phyloP scores from a whole-genome alignment of 768 basidiomycete genomes.

The Russula griseocarnosa region DNA sequence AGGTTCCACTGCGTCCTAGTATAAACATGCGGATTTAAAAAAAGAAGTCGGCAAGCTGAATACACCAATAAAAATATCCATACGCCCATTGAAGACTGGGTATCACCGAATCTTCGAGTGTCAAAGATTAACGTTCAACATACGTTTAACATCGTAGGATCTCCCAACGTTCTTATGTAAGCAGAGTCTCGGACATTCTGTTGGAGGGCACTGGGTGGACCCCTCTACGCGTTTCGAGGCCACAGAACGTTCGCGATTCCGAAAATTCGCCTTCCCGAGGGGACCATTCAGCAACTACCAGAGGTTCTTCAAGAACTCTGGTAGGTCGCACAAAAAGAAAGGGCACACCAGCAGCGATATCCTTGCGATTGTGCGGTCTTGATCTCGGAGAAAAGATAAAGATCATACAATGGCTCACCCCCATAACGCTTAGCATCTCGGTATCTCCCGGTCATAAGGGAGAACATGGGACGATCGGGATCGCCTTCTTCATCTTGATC shows the following conservation, averaged over 20 bases:
- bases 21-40: too few relatives aligned
- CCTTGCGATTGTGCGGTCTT: conserved; percentile 55
- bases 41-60: too few relatives aligned
- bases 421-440: conserved; percentile 37
- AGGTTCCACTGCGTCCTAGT: too few relatives aligned
- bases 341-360: conserved; percentile 67
- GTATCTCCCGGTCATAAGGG: conserved; percentile 81
- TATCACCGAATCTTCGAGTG: conserved; percentile 9
- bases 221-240: conserved; percentile 73
- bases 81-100: background rate
- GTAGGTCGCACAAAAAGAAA: conserved; percentile 6
- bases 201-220: conserved; percentile 76
- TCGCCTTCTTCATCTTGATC: conserved; percentile 46
- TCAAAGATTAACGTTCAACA: too few relatives aligned
- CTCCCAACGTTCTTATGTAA: background rate
- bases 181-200: conserved; percentile 37
- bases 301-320: background rate
- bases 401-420: background rate
- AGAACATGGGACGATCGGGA: conserved; percentile 74
- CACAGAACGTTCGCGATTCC: conserved; percentile 68
- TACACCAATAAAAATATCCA: too few relatives aligned
- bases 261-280: conserved; percentile 59
- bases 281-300: conserved; percentile 13
- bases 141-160: too few relatives aligned
- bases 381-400: conserved; percentile 46